phyloP scores from a whole-genome alignment of 225 moss, liverwort and hornwort genomes.

The Polytrichum formosum region DNA sequence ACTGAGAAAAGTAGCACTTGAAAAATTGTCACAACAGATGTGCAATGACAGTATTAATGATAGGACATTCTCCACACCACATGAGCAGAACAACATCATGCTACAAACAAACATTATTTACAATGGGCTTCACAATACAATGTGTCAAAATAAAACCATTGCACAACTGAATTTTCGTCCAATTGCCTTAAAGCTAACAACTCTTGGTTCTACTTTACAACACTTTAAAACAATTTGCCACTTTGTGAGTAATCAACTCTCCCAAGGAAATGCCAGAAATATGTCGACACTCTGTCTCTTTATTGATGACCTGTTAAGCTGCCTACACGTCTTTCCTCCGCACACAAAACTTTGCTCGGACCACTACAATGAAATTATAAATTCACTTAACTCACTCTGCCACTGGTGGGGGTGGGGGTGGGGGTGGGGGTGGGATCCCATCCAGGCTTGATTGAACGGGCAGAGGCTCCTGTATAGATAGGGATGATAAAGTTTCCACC shows the following conservation, averaged over 20 bases:
- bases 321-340: background rate
- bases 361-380: background rate
- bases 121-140: background rate
- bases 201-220: background rate
- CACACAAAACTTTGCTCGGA: background rate
- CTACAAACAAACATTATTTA: background rate
- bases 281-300: background rate
- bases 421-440: slow-evolving; percentile 23
- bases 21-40: too few species aligned
- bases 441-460: slow-evolving; percentile 12
- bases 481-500: slow-evolving; percentile 17
- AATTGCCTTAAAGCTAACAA: background rate
- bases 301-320: background rate
- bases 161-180: background rate
- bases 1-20: too few species aligned
- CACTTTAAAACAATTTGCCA: background rate
- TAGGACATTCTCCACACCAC: too few species aligned
- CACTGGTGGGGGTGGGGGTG: background rate
- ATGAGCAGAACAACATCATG: too few species aligned
- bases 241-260: background rate
- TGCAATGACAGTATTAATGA: too few species aligned
- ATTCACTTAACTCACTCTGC: slow-evolving; percentile 33
- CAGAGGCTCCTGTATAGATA: slow-evolving; percentile 13
- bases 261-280: background rate
- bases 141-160: background rate